Evolutionary conservation across 208 protist species (phyloP), one percentile per base, ranked within the genome.

Genomic region (Wallacemonas collosoma): DNA sequence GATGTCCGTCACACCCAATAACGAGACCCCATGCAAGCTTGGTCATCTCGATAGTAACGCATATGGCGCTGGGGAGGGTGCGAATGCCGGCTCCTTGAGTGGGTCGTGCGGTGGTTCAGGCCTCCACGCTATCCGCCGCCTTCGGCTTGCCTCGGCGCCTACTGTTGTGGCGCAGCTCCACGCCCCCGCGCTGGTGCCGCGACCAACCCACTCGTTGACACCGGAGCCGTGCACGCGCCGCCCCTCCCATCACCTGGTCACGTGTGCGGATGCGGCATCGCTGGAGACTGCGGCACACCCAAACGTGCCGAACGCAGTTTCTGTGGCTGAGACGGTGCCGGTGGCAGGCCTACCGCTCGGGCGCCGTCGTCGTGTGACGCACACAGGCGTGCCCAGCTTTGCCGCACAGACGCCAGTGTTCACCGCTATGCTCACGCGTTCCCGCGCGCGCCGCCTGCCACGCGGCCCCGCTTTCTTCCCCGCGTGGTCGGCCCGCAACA

Each of bases 381-480:
- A 44, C 57, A 39, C 57, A 9, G 7, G 38, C 17, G 26, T 63
- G 57, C 57, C 57, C 9, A 44, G n/a, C 36, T 63, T 63, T 38
- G 26, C 57, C n/a, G 57, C 57, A 5, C 57, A 63, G 7, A 63
- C 57, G 36, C 57, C 57, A 4, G 17, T 40, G 57, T 63, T 45
- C 57, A 8, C 57, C 36, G 36, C 57, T 5, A 26, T 63, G 57
- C 9, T 63, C 36, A 44, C 6, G 9, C 57, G n/a, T n/a, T 38
- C 12, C 8, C 36, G 57, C 17, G n/a, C 36, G 36, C 57, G 38
- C 7, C 57, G 57, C 39, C 17, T 63, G 2, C 57, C 57, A 12
- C 57, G 57, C n/a, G 57, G 57, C 3, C 57, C 57, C 9, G 57
- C 57, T 38, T 63, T 63, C 38, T 63, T 63, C 57, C 57, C 57